Evolutionary conservation across 1,284 basidiomycete species (phyloP).

Genomic region (Cutaneotrichosporon sp.): DNA sequence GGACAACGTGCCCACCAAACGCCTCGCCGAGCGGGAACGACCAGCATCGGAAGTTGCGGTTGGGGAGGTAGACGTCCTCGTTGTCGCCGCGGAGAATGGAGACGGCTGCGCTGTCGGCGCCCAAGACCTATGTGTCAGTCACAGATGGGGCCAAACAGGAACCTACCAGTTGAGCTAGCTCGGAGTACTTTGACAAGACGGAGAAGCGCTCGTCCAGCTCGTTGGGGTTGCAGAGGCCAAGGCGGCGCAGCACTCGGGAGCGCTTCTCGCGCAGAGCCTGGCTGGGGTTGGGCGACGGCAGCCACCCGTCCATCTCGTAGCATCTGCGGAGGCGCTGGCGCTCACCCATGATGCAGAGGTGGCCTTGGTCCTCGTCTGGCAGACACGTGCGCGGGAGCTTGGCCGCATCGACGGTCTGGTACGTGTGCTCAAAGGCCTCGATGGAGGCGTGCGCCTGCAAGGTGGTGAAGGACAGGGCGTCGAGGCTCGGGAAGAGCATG

Average conservation of each 20-base stretch:
- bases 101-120: constrained; percentile 12
- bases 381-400: constrained; percentile 15
- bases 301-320: constrained; percentile 40
- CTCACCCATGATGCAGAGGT: constrained; percentile 15
- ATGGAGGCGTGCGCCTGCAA: constrained; percentile 1
- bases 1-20: constrained; percentile 23
- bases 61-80: constrained; percentile 14
- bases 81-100: constrained; percentile 20
- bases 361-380: constrained; percentile 8
- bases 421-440: constrained; percentile 4
- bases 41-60: background rate
- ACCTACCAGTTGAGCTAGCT: constrained; percentile 38
- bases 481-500: background rate
- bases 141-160: too few species aligned
- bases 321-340: constrained; percentile 28
- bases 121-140: constrained; percentile 26
- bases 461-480: constrained; percentile 4
- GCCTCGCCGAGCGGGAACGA: constrained; percentile 2
- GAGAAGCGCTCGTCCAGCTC: constrained; percentile 28
- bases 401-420: constrained; percentile 5
- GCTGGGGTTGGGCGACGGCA: constrained; percentile 30
- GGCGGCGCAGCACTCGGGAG: constrained; percentile 19
- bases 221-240: constrained; percentile 33
- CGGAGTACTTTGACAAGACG: constrained; percentile 43
- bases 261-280: constrained; percentile 8